Evolutionary conservation across 306 rosid genomes (phyloP), one percentile per base, ranked within the genome.

Genomic region (Lathyrus tuberosus): DNA sequence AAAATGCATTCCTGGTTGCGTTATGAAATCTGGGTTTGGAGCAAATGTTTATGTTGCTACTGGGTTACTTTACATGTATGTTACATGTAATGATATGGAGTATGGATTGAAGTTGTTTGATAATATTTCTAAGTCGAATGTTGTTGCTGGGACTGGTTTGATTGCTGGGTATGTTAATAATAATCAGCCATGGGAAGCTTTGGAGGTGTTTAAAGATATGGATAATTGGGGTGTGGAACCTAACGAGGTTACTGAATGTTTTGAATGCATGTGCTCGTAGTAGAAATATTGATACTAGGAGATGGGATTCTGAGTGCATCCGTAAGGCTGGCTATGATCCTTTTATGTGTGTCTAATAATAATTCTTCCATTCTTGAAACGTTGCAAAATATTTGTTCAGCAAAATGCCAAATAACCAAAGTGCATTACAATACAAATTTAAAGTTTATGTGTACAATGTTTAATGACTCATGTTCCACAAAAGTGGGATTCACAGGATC

Each of bases 131-230:
- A 83, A 87, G 79, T 69, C 84, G 84, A 92, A 84, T 78, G 88
- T 89, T 65, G 95, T 87, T 57, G 97, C 92, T 70, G 87, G 96
- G 95, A 82, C 89, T 70, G 78, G 86, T 76, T 82, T 92, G 82
- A 83, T 92, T 89, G 72, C 86, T 10, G 90, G 84, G 80, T 80
- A 68, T 71, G 80, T 89, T 12, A 81, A 54, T 35, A 82, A 67
- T 48, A 48, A 75, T 62, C 76, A 48, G 10, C 52, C 86, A 7
- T 1, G 10, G 54, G 65, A 31, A 62, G 90, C 95, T 71, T 17
- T 89, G 56, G 69, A 74, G 80, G 79, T 78, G 75, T 84, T 81
- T 49, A 77, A 62, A 54, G 82, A 81, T 6, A 92, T 86, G 96
- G 84, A 64, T 2, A 38, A 49, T 48, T 75, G 68, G 62, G 72